Conservation (phyloP, 2,329 filamentous ascomycete genomes). For the Endoconidiophora laricicola region DNA sequence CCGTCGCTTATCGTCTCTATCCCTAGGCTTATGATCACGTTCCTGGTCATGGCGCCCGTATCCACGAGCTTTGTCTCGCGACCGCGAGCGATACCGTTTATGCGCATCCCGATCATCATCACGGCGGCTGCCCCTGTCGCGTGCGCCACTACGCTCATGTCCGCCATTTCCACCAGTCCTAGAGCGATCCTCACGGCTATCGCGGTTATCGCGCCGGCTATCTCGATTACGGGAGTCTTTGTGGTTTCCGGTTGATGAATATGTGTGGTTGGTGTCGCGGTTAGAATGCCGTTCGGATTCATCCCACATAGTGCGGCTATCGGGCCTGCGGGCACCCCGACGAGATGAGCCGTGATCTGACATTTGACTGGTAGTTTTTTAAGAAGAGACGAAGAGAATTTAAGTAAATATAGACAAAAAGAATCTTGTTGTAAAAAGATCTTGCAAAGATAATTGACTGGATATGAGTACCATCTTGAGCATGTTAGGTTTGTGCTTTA, state of each 20-base stretch:
- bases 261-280: slow-evolving; percentile 1
- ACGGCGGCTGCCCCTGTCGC: slow-evolving; percentile 17
- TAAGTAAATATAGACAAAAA: no score
- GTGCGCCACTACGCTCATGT: background rate
- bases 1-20: slow-evolving; percentile 10
- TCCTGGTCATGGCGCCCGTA: slow-evolving; percentile 14
- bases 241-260: background rate
- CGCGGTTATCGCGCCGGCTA: slow-evolving; percentile 17
- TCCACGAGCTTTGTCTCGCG: slow-evolving; percentile 19
- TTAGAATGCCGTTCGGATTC: slow-evolving; percentile 27
- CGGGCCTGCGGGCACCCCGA: slow-evolving; percentile 21
- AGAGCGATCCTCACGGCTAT: slow-evolving; percentile 1
- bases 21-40: slow-evolving; percentile 15
- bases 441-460: no score
- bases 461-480: no score
- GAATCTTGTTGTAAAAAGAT: no score
- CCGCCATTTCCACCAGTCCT: background rate
- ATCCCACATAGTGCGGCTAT: slow-evolving; percentile 47
- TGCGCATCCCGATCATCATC: slow-evolving; percentile 15
- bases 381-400: no score
- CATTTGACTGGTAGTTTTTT: no score
- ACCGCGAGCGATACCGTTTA: slow-evolving; percentile 9
- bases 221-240: slow-evolving; percentile 14
- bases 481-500: background rate
- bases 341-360: background rate